phyloP scores from a whole-genome alignment of 768 basidiomycete species.

The Holtermannia corniformis region DNA sequence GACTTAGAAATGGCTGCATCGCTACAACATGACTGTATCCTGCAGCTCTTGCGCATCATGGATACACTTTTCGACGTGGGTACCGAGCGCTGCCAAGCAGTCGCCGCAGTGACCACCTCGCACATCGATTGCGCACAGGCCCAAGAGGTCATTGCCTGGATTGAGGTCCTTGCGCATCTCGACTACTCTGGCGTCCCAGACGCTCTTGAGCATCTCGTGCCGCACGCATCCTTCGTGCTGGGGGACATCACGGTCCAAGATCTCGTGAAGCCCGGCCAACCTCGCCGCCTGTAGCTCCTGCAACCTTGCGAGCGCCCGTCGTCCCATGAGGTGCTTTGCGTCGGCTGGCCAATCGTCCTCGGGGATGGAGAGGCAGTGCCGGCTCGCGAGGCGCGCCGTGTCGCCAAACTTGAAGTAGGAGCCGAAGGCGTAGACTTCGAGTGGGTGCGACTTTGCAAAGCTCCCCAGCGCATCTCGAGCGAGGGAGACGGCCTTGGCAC shows the following conservation, averaged over 20 bases:
- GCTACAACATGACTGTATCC: no score
- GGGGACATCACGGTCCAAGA: slow-evolving; percentile 10
- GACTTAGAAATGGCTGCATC: no score
- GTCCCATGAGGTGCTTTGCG: slow-evolving; percentile 17
- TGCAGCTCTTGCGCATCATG: slow-evolving; percentile 16
- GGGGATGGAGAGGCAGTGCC: slow-evolving; percentile 9
- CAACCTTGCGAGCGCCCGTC: slow-evolving; percentile 4
- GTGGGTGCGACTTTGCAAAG: slow-evolving; percentile 8
- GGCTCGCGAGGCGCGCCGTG: slow-evolving; percentile 20
- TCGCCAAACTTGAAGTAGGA: slow-evolving; percentile 32
- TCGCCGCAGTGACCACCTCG: slow-evolving; percentile 20
- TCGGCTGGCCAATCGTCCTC: slow-evolving; percentile 15
- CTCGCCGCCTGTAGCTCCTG: slow-evolving; percentile 8
- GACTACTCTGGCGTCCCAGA: slow-evolving; percentile 13
- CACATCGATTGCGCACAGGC: slow-evolving; percentile 22
- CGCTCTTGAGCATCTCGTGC: background rate
- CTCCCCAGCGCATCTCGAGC: slow-evolving; percentile 15
- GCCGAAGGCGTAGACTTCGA: slow-evolving; percentile 25
- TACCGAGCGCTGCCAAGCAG: slow-evolving; percentile 19
- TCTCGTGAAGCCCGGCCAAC: slow-evolving; percentile 12
- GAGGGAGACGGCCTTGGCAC: slow-evolving; percentile 15
- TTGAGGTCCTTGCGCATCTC: slow-evolving; percentile 2
- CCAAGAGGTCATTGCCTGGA: slow-evolving; percentile 14
- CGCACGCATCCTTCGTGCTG: slow-evolving; percentile 15
- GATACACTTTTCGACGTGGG: slow-evolving; percentile 16